A percentile compares a stretch with the other conserved stretches of the same genome.
phyloP scores from a whole-genome alignment of 139 green algal species.

The Penium margaritaceum region DNA sequence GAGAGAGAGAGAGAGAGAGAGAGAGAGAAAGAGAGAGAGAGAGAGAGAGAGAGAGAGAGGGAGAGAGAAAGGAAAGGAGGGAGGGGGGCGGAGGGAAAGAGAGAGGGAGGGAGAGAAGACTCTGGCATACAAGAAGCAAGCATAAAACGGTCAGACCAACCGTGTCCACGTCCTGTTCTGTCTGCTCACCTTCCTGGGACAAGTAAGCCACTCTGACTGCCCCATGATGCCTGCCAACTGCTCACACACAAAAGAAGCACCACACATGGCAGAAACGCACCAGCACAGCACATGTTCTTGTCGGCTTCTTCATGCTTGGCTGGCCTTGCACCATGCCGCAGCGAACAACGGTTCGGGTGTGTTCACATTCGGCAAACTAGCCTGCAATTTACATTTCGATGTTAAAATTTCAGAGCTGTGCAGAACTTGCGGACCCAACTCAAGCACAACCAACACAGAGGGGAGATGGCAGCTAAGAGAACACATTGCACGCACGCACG shows the following conservation, averaged over 20 bases:
- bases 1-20: neutral
- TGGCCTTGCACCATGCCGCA: too few species aligned
- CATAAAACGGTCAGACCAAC: neutral
- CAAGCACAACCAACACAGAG: too few species aligned
- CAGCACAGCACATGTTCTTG: too few species aligned
- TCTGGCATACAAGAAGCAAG: neutral
- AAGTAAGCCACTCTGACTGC: constrained; percentile 55
- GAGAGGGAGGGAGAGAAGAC: constrained; percentile 1
- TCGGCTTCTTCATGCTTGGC: too few species aligned
- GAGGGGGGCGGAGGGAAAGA: constrained; percentile 3
- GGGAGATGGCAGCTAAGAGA: too few species aligned
- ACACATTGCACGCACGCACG: too few species aligned
- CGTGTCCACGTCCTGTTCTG: neutral
- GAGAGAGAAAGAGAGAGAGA: neutral
- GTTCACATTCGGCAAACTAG: neutral
- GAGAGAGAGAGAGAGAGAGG: neutral
- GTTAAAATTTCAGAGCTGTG: neutral
- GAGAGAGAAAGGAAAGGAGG: constrained; percentile 1
- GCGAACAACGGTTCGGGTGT: neutral
- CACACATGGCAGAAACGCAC: neutral
- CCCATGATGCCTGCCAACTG: constrained; percentile 20
- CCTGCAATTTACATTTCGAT: neutral
- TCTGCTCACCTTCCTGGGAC: constrained; percentile 63
- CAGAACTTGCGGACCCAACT: neutral
- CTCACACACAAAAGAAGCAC: neutral